Conservation (phyloP, 345 rosid genomes). For the Gossypium turneri region DNA sequence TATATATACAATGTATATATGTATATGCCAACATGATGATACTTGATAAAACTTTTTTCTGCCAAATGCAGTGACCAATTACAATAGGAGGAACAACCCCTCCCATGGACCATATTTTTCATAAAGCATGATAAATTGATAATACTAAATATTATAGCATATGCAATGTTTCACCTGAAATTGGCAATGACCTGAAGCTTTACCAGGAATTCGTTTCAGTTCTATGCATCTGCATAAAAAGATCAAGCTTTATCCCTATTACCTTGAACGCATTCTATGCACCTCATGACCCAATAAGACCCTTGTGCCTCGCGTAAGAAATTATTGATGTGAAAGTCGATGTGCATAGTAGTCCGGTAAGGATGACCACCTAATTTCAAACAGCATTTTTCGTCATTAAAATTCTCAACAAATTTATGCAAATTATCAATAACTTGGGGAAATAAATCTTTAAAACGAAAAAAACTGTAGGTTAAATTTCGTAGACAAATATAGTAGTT, state of each 20-base stretch:
- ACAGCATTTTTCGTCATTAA: neutral
- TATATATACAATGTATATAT: neutral
- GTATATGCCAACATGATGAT: neutral
- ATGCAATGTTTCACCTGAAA: constrained; percentile 5
- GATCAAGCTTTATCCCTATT: neutral
- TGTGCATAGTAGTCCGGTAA: constrained; percentile 38
- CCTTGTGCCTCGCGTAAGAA: constrained; percentile 64
- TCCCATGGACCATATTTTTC: neutral
- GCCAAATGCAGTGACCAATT: neutral
- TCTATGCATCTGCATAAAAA: neutral
- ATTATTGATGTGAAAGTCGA: constrained; percentile 39
- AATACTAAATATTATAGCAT: neutral
- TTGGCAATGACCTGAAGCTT: neutral
- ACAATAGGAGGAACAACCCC: constrained; percentile 4
- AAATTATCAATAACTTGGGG: neutral
- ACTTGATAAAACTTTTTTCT: neutral
- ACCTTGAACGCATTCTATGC: neutral
- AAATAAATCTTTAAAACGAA: neutral
- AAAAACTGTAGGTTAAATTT: neutral
- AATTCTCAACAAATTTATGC: neutral
- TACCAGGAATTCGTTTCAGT: neutral
- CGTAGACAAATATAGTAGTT: neutral
- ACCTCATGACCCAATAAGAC: constrained; percentile 56
- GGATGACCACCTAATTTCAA: constrained; percentile 49
- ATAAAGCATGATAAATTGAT: neutral